phyloP scores from a whole-genome alignment of 345 rosid species.

The Anacardium occidentale region DNA sequence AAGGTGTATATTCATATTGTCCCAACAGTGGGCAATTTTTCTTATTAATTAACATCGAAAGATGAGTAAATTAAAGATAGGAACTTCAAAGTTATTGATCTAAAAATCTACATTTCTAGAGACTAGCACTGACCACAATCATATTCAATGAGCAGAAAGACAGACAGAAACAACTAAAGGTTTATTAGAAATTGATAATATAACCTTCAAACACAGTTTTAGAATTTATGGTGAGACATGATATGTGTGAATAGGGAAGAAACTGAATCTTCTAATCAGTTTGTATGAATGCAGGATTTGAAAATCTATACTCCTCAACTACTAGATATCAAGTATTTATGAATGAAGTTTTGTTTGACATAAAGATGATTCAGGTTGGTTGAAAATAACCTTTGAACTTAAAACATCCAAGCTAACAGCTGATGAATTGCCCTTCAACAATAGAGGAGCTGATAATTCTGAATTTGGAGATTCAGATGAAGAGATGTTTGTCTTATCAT shows the following conservation, averaged over 20 bases:
- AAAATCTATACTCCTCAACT: background rate
- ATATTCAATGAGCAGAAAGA: background rate
- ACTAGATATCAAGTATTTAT: background rate
- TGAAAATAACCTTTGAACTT: slow-evolving; percentile 36
- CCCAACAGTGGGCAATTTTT: background rate
- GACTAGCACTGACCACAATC: background rate
- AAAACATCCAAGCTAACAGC: slow-evolving; percentile 30
- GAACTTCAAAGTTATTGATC: background rate
- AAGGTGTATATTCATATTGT: background rate
- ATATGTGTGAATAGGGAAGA: background rate
- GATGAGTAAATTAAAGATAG: background rate
- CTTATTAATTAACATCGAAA: background rate
- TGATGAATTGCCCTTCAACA: slow-evolving; percentile 28
- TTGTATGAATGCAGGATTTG: background rate
- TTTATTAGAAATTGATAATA: background rate
- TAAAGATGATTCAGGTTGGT: slow-evolving; percentile 4
- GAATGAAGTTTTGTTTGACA: background rate
- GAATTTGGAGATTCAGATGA: slow-evolving; percentile 31
- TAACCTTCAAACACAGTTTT: background rate
- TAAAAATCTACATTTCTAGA: background rate
- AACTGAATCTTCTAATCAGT: background rate
- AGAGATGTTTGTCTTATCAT: slow-evolving; percentile 29
- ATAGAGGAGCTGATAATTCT: slow-evolving; percentile 39
- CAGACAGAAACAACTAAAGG: background rate
- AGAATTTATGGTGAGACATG: background rate